Evolutionary conservation across 768 basidiomycete species (phyloP).

Genomic region (Phanerochaete sordida): DNA sequence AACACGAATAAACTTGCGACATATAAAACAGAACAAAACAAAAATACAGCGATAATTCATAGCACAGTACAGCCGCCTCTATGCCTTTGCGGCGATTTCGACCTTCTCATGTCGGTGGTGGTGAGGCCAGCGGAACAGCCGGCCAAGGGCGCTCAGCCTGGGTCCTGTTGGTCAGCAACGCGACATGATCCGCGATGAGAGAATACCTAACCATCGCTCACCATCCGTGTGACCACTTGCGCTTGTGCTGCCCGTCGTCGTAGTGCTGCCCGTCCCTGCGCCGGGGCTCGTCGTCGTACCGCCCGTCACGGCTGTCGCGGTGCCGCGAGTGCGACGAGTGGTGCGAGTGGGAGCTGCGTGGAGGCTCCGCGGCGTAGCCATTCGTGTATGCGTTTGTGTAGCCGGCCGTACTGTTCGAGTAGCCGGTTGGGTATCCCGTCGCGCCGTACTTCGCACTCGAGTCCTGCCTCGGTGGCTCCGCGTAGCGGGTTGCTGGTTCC

Average conservation of each 20-base stretch:
- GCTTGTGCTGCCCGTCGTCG: background rate
- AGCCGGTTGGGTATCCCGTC: background rate
- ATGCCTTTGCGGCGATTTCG: too few species aligned
- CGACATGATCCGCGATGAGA: background rate
- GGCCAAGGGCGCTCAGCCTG: background rate
- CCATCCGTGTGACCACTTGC: constrained; percentile 1
- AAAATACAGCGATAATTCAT: too few species aligned
- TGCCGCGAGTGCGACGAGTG: too few species aligned
- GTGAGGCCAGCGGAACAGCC: background rate
- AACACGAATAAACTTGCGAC: background rate
- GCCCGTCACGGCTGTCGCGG: background rate
- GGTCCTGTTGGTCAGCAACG: background rate
- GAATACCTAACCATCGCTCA: constrained; percentile 1
- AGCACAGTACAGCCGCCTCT: too few species aligned
- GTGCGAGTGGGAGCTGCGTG: background rate
- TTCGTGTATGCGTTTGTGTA: background rate
- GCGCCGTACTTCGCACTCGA: background rate
- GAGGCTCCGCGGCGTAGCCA: background rate
- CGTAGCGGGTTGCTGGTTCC: background rate
- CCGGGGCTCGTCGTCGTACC: too few species aligned
- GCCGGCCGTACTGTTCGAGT: background rate
- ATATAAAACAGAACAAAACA: too few species aligned
- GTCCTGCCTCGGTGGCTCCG: background rate
- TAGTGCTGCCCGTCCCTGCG: too few species aligned
- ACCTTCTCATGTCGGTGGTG: background rate